Evolutionary conservation across 2,329 filamentous ascomycete genomes (phyloP), one percentile per base, ranked within the genome.

Genomic region (Aspergillus latus): DNA sequence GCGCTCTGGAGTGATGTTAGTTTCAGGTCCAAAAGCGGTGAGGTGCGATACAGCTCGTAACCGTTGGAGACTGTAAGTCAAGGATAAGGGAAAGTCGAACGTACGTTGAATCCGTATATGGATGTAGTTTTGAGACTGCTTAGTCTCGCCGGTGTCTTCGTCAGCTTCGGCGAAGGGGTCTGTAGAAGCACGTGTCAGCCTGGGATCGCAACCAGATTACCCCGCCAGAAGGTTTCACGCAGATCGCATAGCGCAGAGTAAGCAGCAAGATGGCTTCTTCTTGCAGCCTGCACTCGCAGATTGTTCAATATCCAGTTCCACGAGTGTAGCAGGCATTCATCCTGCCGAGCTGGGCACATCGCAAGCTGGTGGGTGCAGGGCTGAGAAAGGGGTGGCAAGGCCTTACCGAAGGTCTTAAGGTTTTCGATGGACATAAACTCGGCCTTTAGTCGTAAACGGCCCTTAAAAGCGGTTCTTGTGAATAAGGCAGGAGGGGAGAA

Each of bases 151-250:
- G 79, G 89, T 92, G 80, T 96, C 92, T 88, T 97, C 93, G 90
- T 97, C 94, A 87, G 92, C 94, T 90, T 97, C 94, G 88, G 94
- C 94, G 91, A 99, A 99, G 89, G 94, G 94, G 88, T 99, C 94
- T 97, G 75, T 69, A 59, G 59, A 62, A 61, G 57, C 58, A 63
- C 50, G 60, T 68, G 71, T 74, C 65, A 73, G 71, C 66, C 60
- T 68, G 53, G 64, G 62, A 61, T 58, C 44, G 52, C 62, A 61
- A 64, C 57, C 59, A 63, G 68, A 61, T 60, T 74, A 74, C 73
- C 74, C 73, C 73, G 71, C 73, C 63, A 63, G 54, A 59, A 54
- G 54, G 42, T 45, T 46, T 39, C 52, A 61, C 56, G 59, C 40
- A 49, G 49, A 47, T 49, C 43, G 45, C 49, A 57, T 39, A 16